A percentile compares a stretch with the other conserved stretches of the same genome.
Evolutionary conservation across 257 asterid genomes (phyloP).

Genomic region (Scutellaria minor): DNA sequence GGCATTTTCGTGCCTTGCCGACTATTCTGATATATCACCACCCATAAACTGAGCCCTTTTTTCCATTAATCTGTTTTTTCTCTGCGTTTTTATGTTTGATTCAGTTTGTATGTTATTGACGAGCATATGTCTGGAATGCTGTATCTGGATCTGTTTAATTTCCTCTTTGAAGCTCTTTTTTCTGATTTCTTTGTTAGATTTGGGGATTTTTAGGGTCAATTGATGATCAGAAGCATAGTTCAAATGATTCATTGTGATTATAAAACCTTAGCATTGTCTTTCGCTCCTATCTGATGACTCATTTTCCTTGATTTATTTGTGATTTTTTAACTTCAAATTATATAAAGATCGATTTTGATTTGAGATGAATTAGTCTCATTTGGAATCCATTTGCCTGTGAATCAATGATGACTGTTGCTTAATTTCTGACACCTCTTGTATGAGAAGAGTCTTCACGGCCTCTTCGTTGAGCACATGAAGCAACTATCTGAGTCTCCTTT

Average conservation of each 20-base stretch:
- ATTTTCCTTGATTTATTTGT: not conserved
- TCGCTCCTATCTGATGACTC: constrained; percentile 68
- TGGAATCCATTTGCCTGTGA: no score
- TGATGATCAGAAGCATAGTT: constrained; percentile 66
- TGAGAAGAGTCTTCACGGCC: constrained; percentile 59
- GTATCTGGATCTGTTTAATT: constrained; percentile 32
- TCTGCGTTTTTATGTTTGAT: not conserved
- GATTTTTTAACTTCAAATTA: no score
- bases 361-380: no score
- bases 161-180: constrained; percentile 36
- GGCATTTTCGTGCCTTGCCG: constrained; percentile 60
- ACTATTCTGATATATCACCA: constrained; percentile 60
- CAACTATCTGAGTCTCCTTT: constrained; percentile 64
- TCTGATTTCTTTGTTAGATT: not conserved
- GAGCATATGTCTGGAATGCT: constrained; percentile 35
- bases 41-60: constrained; percentile 56
- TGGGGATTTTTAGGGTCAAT: not conserved
- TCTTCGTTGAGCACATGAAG: constrained; percentile 82
- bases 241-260: constrained; percentile 54
- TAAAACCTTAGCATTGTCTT: constrained; percentile 41
- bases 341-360: no score
- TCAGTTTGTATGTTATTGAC: not conserved
- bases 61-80: not conserved
- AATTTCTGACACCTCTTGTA: constrained; percentile 91
- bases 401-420: constrained; percentile 62